Evolutionary conservation across 768 basidiomycete genomes (phyloP), one percentile per base, ranked within the genome.

Genomic region (Steccherinum ochraceum): DNA sequence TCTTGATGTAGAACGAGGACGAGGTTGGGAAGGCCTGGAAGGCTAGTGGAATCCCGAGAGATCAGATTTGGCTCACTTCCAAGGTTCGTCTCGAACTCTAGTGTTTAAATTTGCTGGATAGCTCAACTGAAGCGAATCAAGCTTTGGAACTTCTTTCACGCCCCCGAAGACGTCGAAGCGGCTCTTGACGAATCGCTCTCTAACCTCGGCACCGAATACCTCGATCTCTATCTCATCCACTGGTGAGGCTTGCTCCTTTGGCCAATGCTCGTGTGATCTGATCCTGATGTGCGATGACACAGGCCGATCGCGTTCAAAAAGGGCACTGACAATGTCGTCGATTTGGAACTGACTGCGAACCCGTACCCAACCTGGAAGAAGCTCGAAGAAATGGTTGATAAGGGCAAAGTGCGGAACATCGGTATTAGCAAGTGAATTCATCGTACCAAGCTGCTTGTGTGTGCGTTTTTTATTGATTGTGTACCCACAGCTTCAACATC

Each of bases 151-250:
- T 74, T 66, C 1, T 89, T 84, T 67, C 88, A 92, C 59, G 72
- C 75, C 2, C 88, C 89, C 0, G 79, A 84, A 52, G 83, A 87
- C 57, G 75, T 90, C 21, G 86, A 88, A 60, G 58, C 75, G 1
- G 74, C 73, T 11, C 72, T 90, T 7, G 83, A 89, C 56, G 81
- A 88, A 52, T 80, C 84, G 0, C 72, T 88, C 5, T 54, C 65
- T 7, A 76, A 72, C 55, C 76, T 89, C 2, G 76, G 77, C 2
- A 81, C 79, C 1, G 76, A 83, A 40, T 89, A 90, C 64, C 73
- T 93, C 46, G 89, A 92, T 63, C 64, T 92, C 45, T 91, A 90
- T 62, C 69, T 93, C 46, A 86, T 90, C 52, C 87, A 89, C 61
- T 91, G 86, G 86, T 84, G 58, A 13, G 68, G 7, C 57, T 12